A percentile compares a stretch with the other conserved stretches of the same genome.
phyloP scores from a whole-genome alignment of 2,329 filamentous ascomycete genomes.

The Fusarium dlaminii region DNA sequence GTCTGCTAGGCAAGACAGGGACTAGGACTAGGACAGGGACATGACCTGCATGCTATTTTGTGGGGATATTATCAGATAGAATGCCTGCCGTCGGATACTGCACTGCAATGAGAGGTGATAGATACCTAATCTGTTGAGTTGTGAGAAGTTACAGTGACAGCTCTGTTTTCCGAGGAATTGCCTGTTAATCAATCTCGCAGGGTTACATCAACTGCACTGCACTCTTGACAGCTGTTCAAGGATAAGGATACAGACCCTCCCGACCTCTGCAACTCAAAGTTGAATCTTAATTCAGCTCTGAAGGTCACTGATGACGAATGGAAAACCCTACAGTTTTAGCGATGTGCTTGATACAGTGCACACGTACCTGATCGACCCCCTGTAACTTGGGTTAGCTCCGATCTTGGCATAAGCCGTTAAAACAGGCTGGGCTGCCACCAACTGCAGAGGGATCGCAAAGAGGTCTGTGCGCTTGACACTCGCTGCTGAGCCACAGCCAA shows the following conservation, averaged over 20 bases:
- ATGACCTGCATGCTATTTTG: background rate
- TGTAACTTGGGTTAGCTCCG: background rate
- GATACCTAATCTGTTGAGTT: background rate
- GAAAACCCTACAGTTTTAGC: background rate
- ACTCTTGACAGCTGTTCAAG: background rate
- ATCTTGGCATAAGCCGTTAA: background rate
- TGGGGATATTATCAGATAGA: background rate
- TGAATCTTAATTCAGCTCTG: background rate
- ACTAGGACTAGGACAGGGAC: background rate
- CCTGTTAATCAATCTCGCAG: background rate
- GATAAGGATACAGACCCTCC: background rate
- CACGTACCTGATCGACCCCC: background rate
- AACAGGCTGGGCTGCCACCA: background rate
- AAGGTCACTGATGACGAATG: background rate
- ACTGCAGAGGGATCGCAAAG: background rate
- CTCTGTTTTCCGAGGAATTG: background rate
- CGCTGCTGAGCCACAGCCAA: background rate
- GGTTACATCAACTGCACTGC: background rate
- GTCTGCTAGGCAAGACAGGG: background rate
- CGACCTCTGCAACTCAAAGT: background rate
- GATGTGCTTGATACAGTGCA: background rate
- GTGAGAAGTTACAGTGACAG: background rate
- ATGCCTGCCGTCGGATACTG: background rate
- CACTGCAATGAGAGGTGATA: background rate
- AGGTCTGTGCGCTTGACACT: constrained; percentile 11